phyloP scores from a whole-genome alignment of 1,139 yeast genomes.

The Komagataea norvegica region DNA sequence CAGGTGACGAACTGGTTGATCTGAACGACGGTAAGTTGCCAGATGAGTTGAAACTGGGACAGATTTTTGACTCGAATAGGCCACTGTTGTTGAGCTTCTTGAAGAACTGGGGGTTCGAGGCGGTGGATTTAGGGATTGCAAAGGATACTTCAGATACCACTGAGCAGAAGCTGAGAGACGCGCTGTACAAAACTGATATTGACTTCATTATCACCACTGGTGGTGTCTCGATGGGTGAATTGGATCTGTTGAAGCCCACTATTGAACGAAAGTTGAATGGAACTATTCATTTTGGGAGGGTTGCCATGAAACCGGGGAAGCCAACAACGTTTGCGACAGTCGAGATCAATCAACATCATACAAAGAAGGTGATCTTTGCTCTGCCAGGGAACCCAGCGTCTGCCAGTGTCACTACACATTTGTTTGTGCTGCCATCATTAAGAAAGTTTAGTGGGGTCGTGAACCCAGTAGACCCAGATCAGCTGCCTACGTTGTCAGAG shows the following conservation, averaged over 20 bases:
- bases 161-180: slow-evolving; percentile 23
- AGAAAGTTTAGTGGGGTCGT: slow-evolving; percentile 31
- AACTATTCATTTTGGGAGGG: slow-evolving; percentile 45
- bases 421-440: slow-evolving; percentile 44
- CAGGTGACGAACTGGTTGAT: slow-evolving; percentile 46
- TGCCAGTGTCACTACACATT: slow-evolving; percentile 41
- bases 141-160: slow-evolving; percentile 31
- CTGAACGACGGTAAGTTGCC: slow-evolving; percentile 14
- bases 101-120: slow-evolving; percentile 30
- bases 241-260: slow-evolving; percentile 43
- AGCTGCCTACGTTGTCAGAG: slow-evolving; percentile 28
- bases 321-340: slow-evolving; percentile 50
- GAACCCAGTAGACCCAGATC: slow-evolving; percentile 9
- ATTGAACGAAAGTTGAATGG: slow-evolving; percentile 39
- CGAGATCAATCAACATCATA: slow-evolving; percentile 12
- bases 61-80: slow-evolving; percentile 45
- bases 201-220: slow-evolving; percentile 47
- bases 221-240: slow-evolving; percentile 54
- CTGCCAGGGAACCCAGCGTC: slow-evolving; percentile 53
- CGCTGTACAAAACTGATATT: slow-evolving; percentile 26
- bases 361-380: slow-evolving; percentile 36
- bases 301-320: slow-evolving; percentile 51
- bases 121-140: slow-evolving; percentile 41
- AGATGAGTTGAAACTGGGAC: slow-evolving; percentile 32
- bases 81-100: slow-evolving; percentile 38